Evolutionary conservation across 2,329 filamentous ascomycete genomes (phyloP).

Genomic region (Neofusicoccum laricinum): DNA sequence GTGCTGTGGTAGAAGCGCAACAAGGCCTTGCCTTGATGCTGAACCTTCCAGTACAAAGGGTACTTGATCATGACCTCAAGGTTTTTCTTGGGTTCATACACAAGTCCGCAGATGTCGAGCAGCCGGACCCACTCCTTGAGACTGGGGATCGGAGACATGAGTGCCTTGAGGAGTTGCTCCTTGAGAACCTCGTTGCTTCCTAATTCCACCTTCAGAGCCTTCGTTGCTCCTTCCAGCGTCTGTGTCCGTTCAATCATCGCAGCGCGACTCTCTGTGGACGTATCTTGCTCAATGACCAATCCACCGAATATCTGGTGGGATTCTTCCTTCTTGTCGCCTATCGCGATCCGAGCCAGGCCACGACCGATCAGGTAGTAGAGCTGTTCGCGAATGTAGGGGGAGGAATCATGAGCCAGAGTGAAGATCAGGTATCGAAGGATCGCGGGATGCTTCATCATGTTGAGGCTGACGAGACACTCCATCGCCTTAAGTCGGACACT

Average conservation of each 20-base stretch:
- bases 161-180: constrained; percentile 55
- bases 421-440: constrained; percentile 58
- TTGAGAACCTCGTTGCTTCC: constrained; percentile 49
- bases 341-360: constrained; percentile 57
- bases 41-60: constrained; percentile 56
- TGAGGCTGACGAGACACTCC: constrained; percentile 55
- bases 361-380: constrained; percentile 53
- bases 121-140: constrained; percentile 55
- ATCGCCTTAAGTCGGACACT: constrained; percentile 60
- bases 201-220: constrained; percentile 55
- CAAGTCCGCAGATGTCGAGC: constrained; percentile 54
- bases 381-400: constrained; percentile 55
- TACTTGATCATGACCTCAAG: constrained; percentile 51
- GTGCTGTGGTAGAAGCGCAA: constrained; percentile 31
- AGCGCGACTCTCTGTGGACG: constrained; percentile 48
- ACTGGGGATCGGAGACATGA: constrained; percentile 49
- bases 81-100: constrained; percentile 54
- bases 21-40: constrained; percentile 50
- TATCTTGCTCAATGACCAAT: constrained; percentile 59
- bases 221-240: constrained; percentile 57
- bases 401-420: constrained; percentile 55
- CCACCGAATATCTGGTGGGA: constrained; percentile 37
- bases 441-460: constrained; percentile 49
- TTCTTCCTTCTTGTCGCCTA: constrained; percentile 45
- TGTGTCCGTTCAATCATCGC: constrained; percentile 54